Evolutionary conservation across 768 basidiomycete genomes (phyloP), one percentile per base, ranked within the genome.

Genomic region (Astraeus odoratus): DNA sequence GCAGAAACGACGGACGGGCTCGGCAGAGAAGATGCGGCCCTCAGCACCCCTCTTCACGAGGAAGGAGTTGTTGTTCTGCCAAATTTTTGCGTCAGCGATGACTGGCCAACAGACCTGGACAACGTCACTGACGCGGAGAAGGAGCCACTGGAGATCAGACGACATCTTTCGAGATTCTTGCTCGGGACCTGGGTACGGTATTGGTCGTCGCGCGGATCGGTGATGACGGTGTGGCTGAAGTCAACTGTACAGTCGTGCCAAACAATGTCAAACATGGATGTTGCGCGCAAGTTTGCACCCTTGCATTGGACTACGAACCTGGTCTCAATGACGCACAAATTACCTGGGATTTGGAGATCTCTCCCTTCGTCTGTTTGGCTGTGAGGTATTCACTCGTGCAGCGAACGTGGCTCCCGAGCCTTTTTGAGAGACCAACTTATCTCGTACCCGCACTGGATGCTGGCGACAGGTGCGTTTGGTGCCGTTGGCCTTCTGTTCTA

Each of bases 81-180:
- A 7, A 44, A 22, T 26, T 47, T 27, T 1, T 0, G 15, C 16
- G 30, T 56, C 29, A 56, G 26, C 0, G 8, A 5, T 3, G 19
- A 3, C 2, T 48, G n/a, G 5, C 31, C 20, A 19, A 22, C 12
- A 5, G 33, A 7, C 12, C 7, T 27, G 19, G 5, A n/a, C 19
- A 3, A 30, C 26, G 8, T 42, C 36, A 80, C 84, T 61, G 60
- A 89, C 87, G 62, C 87, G 87, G 65, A 89, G 69, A 51, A 95
- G 83, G 65, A 92, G 83, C 92, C 92, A 95, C 73, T 93, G 78
- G 67, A 95, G 87, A 67, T 94, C 90, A 73, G 71, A 63, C 59
- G 88, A 89, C 88, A 91, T 91, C 63, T 69, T 79, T 71, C 48
- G 45, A 44, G 26, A 35, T 39, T 33, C 36, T 47, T 44, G 46